phyloP scores from a whole-genome alignment of 148 eudicot species.

The Diospyros lotus region DNA sequence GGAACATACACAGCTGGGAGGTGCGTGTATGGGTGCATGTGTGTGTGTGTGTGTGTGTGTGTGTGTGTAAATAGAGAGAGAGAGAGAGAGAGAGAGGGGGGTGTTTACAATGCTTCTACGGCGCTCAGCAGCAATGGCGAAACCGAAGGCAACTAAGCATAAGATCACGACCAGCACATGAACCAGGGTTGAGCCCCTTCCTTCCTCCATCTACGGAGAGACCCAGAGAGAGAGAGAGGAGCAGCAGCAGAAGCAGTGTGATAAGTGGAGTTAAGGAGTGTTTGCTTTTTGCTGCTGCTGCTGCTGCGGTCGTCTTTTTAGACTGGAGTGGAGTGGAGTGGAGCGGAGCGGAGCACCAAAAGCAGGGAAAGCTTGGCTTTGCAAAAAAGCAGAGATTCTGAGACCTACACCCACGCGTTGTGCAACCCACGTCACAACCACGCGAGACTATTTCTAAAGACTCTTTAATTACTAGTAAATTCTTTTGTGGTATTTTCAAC shows the following conservation, averaged over 20 bases:
- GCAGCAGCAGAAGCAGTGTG: background rate
- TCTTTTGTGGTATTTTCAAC: no score
- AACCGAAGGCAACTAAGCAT: background rate
- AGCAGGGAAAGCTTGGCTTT: no score
- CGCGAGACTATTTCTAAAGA: no score
- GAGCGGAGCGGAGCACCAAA: no score
- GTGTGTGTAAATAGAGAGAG: background rate
- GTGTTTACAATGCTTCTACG: background rate
- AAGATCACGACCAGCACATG: background rate
- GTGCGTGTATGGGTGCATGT: no score
- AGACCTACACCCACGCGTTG: no score
- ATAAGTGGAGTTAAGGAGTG: background rate
- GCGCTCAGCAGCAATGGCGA: constrained; percentile 6
- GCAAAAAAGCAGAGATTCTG: no score
- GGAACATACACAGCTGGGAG: background rate
- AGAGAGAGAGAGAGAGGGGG: background rate
- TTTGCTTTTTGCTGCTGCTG: background rate
- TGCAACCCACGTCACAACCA: no score
- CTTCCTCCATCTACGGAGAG: background rate
- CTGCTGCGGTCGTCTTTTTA: no score
- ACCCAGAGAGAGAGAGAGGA: background rate
- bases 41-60: no score
- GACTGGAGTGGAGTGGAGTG: no score
- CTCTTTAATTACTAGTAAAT: no score
- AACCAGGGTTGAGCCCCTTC: constrained; percentile 3